Conservation (phyloP, 768 basidiomycete genomes). For the Pleurotus salmoneostramineus region DNA sequence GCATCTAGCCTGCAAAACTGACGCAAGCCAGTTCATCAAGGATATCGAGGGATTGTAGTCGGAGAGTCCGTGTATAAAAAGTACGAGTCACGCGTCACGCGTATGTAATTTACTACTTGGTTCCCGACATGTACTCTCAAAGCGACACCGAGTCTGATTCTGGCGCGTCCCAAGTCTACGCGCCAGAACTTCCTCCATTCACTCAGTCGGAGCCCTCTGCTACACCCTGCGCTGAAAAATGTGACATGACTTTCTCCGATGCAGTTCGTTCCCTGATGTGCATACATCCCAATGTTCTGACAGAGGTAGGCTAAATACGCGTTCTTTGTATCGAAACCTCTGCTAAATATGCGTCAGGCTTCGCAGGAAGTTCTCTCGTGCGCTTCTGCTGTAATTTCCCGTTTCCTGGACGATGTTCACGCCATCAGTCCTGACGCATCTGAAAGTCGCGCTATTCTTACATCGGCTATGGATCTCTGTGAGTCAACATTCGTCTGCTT, state of each 20-base stretch:
- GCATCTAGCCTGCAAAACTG: constrained; percentile 48
- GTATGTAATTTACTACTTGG: neutral
- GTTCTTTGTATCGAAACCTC: neutral
- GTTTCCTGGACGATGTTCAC: constrained; percentile 12
- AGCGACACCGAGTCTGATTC: constrained; percentile 59
- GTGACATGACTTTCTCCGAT: neutral
- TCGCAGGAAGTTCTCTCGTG: constrained; percentile 28
- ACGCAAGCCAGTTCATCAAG: constrained; percentile 53
- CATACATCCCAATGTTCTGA: neutral
- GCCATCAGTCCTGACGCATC: neutral
- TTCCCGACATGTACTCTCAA: constrained; percentile 13
- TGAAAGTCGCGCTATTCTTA: neutral
- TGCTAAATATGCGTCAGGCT: constrained; percentile 22
- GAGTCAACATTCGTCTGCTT: neutral
- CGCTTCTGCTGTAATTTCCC: constrained; percentile 27
- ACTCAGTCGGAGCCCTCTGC: neutral
- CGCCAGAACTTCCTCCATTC: neutral
- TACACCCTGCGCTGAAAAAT: neutral
- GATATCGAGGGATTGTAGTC: constrained; percentile 49
- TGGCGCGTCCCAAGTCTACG: constrained; percentile 9
- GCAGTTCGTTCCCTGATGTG: neutral
- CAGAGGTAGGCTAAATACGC: neutral
- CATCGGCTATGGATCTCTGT: constrained; percentile 1
- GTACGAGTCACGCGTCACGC: constrained; percentile 1
- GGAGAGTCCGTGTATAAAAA: neutral